Conservation (phyloP, 768 basidiomycete genomes). For the Tylopilus rubrobrunneus region DNA sequence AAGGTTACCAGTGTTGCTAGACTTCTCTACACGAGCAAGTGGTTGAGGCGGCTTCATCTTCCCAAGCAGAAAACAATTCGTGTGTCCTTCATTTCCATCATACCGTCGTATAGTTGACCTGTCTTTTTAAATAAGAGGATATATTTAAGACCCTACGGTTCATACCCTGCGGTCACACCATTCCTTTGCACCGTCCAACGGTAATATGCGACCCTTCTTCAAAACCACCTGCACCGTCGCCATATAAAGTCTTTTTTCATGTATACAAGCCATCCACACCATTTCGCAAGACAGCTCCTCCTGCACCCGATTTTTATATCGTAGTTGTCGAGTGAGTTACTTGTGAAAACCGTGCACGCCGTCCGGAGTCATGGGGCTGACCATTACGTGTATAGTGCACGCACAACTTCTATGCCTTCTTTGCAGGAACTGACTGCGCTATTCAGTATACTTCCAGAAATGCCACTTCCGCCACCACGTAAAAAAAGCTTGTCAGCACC, state of each 20-base stretch:
- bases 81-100: constrained; percentile 28
- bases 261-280: constrained; percentile 88
- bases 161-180: constrained; percentile 60
- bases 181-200: constrained; percentile 35
- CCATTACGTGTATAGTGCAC: constrained; percentile 49
- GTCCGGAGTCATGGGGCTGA: constrained; percentile 2
- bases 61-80: constrained; percentile 33
- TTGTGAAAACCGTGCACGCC: neutral
- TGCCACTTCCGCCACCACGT: constrained; percentile 60
- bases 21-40: constrained; percentile 32
- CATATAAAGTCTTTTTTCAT: constrained; percentile 82
- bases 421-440: constrained; percentile 72
- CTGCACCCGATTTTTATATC: constrained; percentile 80
- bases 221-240: neutral
- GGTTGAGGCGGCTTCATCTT: constrained; percentile 44
- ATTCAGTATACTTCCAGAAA: constrained; percentile 62
- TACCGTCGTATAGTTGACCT: neutral
- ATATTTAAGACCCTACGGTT: constrained; percentile 46
- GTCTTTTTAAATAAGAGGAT: no score
- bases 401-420: constrained; percentile 78
- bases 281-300: constrained; percentile 73
- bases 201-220: constrained; percentile 2
- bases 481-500: constrained; percentile 20
- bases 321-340: constrained; percentile 77
- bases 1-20: constrained; percentile 3